Conservation (phyloP, 228 moss, liverwort and hornwort species). For the Sphagnum fallax region DNA sequence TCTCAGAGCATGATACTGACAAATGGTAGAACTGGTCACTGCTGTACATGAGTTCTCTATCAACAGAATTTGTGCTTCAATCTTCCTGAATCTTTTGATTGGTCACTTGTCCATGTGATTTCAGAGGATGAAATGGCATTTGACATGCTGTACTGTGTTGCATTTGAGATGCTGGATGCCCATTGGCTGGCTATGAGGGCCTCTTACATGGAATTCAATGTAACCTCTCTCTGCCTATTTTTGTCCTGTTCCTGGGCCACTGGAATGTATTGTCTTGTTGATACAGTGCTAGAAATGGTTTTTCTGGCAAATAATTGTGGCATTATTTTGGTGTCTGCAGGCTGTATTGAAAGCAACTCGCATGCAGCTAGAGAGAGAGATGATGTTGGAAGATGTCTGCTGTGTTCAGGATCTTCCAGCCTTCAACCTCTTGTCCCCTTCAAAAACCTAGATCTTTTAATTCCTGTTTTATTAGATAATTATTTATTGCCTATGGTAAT, state of each 20-base stretch:
- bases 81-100: no score
- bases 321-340: conserved; percentile 17
- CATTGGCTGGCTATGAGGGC: conserved; percentile 90
- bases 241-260: not conserved
- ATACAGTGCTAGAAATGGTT: not conserved
- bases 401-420: conserved; percentile 59
- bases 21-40: no score
- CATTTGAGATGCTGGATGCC: conserved; percentile 85
- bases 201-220: conserved; percentile 98
- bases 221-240: conserved; percentile 3
- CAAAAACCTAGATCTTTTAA: not conserved
- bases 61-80: no score
- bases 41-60: no score
- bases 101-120: not conserved
- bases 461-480: no score
- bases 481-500: no score
- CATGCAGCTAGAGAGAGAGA: conserved; percentile 54
- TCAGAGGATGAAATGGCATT: conserved; percentile 80
- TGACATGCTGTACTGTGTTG: conserved; percentile 80
- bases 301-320: not conserved
- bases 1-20: no score
- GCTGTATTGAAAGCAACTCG: conserved; percentile 55
- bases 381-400: conserved; percentile 47
- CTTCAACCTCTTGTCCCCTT: conserved; percentile 33
- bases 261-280: not conserved